phyloP scores from a whole-genome alignment of 345 rosid species.

The Firmiana major region DNA sequence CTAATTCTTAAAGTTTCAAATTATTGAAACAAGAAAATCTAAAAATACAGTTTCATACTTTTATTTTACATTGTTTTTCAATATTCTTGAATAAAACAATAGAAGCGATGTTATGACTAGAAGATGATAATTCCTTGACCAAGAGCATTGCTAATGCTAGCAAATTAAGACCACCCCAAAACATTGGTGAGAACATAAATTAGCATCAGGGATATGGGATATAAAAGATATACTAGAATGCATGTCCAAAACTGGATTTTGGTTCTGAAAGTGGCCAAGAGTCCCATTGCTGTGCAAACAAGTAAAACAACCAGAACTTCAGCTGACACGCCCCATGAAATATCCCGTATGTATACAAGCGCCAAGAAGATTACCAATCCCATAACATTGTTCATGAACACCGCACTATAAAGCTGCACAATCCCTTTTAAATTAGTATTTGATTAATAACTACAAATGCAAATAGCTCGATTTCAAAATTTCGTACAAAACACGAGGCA shows the following conservation, averaged over 20 bases:
- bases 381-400: conserved; percentile 44
- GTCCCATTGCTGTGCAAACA: conserved; percentile 35
- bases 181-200: conserved; percentile 36
- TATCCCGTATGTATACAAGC: conserved; percentile 31
- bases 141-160: background rate
- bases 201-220: conserved; percentile 36
- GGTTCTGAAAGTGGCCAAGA: conserved; percentile 26
- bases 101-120: background rate
- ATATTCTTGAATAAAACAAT: background rate
- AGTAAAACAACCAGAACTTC: conserved; percentile 33
- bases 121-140: background rate
- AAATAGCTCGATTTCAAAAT: background rate
- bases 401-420: conserved; percentile 40
- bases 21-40: too few species aligned
- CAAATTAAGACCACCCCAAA: conserved; percentile 31
- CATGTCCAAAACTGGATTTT: conserved; percentile 36
- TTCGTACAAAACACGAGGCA: background rate
- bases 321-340: conserved; percentile 41
- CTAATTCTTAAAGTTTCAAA: too few species aligned
- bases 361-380: conserved; percentile 34
- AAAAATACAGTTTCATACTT: too few species aligned
- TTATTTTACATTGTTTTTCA: background rate
- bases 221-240: conserved; percentile 27
- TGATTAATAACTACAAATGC: too few species aligned
- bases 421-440: background rate